phyloP scores from a whole-genome alignment of 495 filamentous ascomycete genomes.

The Annulohypoxylon stygium region DNA sequence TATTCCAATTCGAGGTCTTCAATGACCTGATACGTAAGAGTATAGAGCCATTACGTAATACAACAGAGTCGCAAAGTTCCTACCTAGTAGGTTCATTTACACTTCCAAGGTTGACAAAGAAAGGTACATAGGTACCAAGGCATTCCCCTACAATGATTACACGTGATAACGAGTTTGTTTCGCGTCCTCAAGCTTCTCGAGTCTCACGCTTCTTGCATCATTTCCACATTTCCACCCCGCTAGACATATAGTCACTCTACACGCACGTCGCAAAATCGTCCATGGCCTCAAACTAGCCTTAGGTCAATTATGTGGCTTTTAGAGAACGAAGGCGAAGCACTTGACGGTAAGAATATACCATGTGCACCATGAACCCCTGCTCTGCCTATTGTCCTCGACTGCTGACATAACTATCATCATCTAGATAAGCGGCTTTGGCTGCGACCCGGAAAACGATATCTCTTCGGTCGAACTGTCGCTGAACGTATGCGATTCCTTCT shows the following conservation, averaged over 20 bases:
- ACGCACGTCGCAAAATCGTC: neutral
- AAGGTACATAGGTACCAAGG: neutral
- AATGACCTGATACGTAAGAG: neutral
- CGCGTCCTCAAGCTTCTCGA: constrained; percentile 30
- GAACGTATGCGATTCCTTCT: constrained; percentile 57
- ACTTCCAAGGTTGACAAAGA: neutral
- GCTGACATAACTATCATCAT: constrained; percentile 22
- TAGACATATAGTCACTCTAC: neutral
- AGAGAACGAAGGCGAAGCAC: constrained; percentile 66
- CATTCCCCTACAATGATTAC: neutral
- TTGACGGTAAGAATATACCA: constrained; percentile 58
- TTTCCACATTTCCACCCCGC: constrained; percentile 27
- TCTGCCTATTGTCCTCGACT: neutral
- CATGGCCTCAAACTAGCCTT: neutral
- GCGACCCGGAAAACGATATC: constrained; percentile 82
- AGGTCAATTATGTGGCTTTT: constrained; percentile 69
- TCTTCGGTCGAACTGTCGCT: constrained; percentile 75
- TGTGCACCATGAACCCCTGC: neutral
- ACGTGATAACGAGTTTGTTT: constrained; percentile 44
- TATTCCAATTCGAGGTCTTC: too few relatives aligned
- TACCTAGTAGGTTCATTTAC: neutral
- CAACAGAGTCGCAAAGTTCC: neutral
- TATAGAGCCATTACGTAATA: neutral
- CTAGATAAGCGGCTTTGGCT: constrained; percentile 83
- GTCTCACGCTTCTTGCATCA: constrained; percentile 22